A percentile compares a stretch with the other conserved stretches of the same genome.
Evolutionary conservation across 2,329 filamentous ascomycete genomes (phyloP).

Genomic region (Dryadomyces sulphureus): DNA sequence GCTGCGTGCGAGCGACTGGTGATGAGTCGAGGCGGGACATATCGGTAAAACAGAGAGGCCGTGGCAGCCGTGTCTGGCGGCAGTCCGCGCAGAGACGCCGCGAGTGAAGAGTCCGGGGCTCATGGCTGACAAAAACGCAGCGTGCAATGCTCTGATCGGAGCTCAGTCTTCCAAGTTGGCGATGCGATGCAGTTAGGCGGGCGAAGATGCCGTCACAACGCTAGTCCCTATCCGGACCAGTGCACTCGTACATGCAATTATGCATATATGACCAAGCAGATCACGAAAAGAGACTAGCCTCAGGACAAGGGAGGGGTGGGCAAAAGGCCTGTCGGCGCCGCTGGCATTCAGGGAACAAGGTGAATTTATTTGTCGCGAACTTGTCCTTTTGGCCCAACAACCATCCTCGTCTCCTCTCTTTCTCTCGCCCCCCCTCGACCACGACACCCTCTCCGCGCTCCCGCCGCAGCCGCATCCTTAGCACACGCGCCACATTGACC

Average conservation of each 20-base stretch:
- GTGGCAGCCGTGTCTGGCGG: too few species aligned
- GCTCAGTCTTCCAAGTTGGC: not conserved
- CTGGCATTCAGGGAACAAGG: not conserved
- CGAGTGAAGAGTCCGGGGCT: too few species aligned
- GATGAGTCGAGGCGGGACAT: too few species aligned
- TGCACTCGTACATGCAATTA: not conserved
- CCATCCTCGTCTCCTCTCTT: not conserved
- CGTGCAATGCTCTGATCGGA: too few species aligned
- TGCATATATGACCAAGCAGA: not conserved
- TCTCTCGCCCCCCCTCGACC: not conserved
- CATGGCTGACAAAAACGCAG: too few species aligned
- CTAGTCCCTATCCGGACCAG: not conserved
- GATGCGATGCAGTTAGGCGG: not conserved
- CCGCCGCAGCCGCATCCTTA: not conserved
- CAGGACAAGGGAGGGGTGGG: not conserved
- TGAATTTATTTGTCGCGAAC: constrained; percentile 10
- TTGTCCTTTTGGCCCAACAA: constrained; percentile 9
- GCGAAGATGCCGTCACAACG: not conserved
- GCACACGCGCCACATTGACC: not conserved
- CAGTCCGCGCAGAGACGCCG: too few species aligned
- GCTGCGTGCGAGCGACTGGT: constrained; percentile 14
- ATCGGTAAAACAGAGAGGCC: too few species aligned
- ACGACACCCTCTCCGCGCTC: not conserved
- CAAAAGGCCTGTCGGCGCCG: not conserved
- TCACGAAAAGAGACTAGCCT: too few species aligned